Evolutionary conservation across 257 asterid species (phyloP).

Genomic region (Coffea canephora): DNA sequence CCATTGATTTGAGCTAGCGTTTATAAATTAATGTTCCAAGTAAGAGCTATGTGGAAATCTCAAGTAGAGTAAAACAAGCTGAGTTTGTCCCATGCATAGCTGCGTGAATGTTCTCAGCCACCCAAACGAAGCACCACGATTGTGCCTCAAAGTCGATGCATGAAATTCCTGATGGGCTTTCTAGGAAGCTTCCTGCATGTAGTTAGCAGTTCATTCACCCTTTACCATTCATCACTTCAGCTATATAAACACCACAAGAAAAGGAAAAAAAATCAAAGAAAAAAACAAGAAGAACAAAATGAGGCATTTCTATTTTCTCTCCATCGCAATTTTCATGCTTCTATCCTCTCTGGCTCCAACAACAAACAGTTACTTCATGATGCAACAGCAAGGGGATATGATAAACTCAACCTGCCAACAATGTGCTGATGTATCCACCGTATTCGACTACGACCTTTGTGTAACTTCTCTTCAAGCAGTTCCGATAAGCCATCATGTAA

Average conservation of each 20-base stretch:
- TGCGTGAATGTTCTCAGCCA: no score
- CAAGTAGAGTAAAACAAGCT: no score
- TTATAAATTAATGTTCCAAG: no score
- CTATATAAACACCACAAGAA: neutral
- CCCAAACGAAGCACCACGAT: neutral
- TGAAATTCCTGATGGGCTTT: conserved; percentile 1
- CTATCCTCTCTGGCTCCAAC: neutral
- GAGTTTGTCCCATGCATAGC: no score
- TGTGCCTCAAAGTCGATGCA: neutral
- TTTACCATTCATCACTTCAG: neutral
- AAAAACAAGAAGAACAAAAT: conserved; percentile 6
- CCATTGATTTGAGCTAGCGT: no score
- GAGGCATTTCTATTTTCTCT: conserved; percentile 11
- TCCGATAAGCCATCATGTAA: conserved; percentile 14
- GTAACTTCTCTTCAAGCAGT: conserved; percentile 24
- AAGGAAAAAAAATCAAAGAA: no score
- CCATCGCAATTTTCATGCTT: conserved; percentile 18
- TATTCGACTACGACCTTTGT: conserved; percentile 28
- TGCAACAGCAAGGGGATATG: neutral
- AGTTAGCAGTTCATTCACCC: neutral
- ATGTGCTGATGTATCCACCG: conserved; percentile 24
- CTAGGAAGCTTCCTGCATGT: conserved; percentile 19
- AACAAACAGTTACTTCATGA: neutral
- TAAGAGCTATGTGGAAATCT: no score
- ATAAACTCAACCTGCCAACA: conserved; percentile 33